A percentile compares a stretch with the other conserved stretches of the same genome.
Evolutionary conservation across 2,329 filamentous ascomycete genomes (phyloP).

Genomic region (Aspergillus clavatus): DNA sequence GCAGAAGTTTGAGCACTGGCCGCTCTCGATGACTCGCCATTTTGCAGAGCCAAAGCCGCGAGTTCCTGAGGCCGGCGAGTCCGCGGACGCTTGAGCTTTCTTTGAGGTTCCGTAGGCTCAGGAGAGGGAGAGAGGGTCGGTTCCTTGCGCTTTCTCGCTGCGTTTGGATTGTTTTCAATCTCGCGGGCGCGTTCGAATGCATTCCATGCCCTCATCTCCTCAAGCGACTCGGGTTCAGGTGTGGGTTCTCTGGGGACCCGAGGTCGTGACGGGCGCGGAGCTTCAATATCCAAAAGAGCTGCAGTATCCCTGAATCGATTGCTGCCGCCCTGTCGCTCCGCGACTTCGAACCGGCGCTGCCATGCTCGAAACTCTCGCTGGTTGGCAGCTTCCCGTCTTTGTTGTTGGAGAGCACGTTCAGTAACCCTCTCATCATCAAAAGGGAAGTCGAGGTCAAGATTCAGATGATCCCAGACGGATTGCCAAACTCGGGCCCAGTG

Average conservation of each 20-base stretch:
- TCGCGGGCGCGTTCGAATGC: conserved; percentile 82
- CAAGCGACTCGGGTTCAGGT: conserved; percentile 65
- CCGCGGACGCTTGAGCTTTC: conserved; percentile 81
- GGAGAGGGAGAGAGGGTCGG: conserved; percentile 74
- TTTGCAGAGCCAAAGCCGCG: conserved; percentile 42
- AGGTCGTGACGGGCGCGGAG: conserved; percentile 38
- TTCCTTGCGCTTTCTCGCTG: conserved; percentile 48
- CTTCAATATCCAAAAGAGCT: conserved; percentile 52
- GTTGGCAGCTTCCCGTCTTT: conserved; percentile 45
- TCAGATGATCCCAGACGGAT: conserved; percentile 73
- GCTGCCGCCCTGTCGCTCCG: conserved; percentile 69
- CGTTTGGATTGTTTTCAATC: conserved; percentile 49
- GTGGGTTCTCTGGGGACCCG: conserved; percentile 35
- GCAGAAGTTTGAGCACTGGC: conserved; percentile 28
- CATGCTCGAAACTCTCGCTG: conserved; percentile 63
- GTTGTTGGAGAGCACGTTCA: conserved; percentile 53
- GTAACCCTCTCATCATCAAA: conserved; percentile 67
- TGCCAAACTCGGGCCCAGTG: conserved; percentile 80
- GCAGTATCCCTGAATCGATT: conserved; percentile 68
- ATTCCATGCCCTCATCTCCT: conserved; percentile 83
- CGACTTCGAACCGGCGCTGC: conserved; percentile 79
- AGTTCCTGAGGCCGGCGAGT: conserved; percentile 62
- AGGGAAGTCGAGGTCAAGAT: conserved; percentile 78
- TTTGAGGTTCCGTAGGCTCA: conserved; percentile 63
- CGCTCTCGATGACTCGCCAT: conserved; percentile 37